These are phyloP conservation scores for Bretschneidera sinensis DNA, from an alignment of 345 rosid species.

Conservation along the genomic window DNA sequence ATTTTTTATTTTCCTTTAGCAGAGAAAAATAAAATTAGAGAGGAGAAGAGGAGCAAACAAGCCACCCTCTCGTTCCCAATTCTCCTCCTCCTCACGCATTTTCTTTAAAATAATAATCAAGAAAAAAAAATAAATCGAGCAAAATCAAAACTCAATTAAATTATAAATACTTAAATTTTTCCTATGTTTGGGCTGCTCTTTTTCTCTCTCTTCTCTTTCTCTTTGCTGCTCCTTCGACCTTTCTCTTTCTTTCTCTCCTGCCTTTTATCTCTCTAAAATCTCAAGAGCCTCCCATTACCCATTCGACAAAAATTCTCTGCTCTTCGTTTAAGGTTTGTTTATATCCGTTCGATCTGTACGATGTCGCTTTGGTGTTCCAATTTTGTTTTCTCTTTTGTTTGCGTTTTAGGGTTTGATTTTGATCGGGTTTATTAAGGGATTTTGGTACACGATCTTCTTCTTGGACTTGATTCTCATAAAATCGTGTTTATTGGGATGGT, in stretches of 20 bases:
- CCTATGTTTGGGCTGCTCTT: conserved; percentile 19
- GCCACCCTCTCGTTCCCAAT: background rate
- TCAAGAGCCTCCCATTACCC: conserved; percentile 38
- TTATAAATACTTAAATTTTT: background rate
- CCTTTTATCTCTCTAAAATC: conserved; percentile 44
- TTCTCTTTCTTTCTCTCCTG: conserved; percentile 30
- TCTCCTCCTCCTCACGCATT: background rate
- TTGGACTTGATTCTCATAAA: conserved; percentile 20
- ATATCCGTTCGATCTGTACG: conserved; percentile 40
- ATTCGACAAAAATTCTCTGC: conserved; percentile 31
- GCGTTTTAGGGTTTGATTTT: conserved; percentile 36
- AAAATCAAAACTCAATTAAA: background rate
- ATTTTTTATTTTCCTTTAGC: background rate
- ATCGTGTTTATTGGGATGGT: conserved; percentile 16
- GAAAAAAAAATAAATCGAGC: background rate
- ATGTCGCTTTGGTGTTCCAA: conserved; percentile 11
- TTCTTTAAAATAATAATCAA: no score
- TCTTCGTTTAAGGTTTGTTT: conserved; percentile 35
- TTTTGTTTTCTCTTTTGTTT: conserved; percentile 8
- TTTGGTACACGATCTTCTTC: conserved; percentile 25
- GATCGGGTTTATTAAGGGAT: conserved; percentile 31
- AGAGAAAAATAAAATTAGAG: background rate
- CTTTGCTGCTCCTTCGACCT: conserved; percentile 41
- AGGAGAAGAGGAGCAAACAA: background rate
- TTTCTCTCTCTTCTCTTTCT: conserved; percentile 16